These are phyloP conservation scores for Stropharia rugosoannulata DNA, from an alignment of 768 basidiomycete species.

Conservation along the genomic window DNA sequence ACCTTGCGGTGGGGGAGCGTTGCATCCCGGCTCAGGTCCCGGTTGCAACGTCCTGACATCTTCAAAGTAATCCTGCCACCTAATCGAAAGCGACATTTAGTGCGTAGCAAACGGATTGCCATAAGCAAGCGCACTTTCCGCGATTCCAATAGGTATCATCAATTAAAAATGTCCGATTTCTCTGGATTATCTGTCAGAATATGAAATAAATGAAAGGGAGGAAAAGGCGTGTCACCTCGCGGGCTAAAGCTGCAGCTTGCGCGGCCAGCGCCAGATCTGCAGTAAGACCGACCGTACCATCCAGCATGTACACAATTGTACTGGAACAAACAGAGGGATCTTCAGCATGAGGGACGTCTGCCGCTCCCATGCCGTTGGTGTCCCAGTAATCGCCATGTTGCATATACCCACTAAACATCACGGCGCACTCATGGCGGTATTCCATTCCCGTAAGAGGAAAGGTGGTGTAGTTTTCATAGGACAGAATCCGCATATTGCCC, in stretches of 20 bases:
- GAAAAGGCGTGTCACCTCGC: constrained; percentile 44
- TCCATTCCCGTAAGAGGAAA: constrained; percentile 59
- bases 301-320: constrained; percentile 72
- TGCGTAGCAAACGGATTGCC: not conserved
- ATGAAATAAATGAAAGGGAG: not conserved
- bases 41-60: constrained; percentile 50
- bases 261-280: constrained; percentile 68
- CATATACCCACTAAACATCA: constrained; percentile 45
- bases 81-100: constrained; percentile 19
- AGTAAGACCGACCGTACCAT: constrained; percentile 62
- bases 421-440: constrained; percentile 58
- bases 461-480: constrained; percentile 55
- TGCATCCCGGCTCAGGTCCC: constrained; percentile 65
- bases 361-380: constrained; percentile 22
- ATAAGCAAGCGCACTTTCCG: constrained; percentile 49
- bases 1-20: constrained; percentile 65
- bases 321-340: constrained; percentile 45
- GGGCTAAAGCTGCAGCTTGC: constrained; percentile 64
- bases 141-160: constrained; percentile 75
- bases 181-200: constrained; percentile 29
- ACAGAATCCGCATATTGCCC: constrained; percentile 29
- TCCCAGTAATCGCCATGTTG: constrained; percentile 56
- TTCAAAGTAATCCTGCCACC: constrained; percentile 70
- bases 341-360: constrained; percentile 35
- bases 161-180: constrained; percentile 64